Percentiles rank a stretch among this genome's conserved stretches.
Evolutionary conservation across 192 early-diverging fungal species (phyloP).

Genomic region (Ramicandelaber brevisporus): DNA sequence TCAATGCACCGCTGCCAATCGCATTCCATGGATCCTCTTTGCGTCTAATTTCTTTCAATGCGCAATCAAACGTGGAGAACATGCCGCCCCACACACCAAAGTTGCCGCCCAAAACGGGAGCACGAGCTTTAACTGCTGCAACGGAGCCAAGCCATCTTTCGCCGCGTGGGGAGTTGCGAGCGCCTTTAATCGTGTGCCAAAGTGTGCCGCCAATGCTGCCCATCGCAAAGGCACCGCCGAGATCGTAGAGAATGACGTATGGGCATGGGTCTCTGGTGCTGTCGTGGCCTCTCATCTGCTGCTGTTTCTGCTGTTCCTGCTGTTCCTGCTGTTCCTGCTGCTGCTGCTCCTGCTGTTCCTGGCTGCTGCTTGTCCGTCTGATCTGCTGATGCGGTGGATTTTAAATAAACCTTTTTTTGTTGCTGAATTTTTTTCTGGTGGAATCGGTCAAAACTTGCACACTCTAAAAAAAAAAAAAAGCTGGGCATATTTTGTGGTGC

Average conservation of each 20-base stretch:
- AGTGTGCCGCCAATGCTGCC: constrained; percentile 87
- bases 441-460: too few species aligned
- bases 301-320: neutral
- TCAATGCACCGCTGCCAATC: constrained; percentile 78
- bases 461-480: too few species aligned
- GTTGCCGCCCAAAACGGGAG: constrained; percentile 87
- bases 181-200: constrained; percentile 96
- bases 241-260: constrained; percentile 66
- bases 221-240: constrained; percentile 79
- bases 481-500: too few species aligned
- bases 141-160: constrained; percentile 76
- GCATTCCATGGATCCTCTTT: constrained; percentile 99
- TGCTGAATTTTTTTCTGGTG: too few species aligned
- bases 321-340: too few species aligned
- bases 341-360: too few species aligned
- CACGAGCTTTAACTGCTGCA: constrained; percentile 71
- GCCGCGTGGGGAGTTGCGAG: constrained; percentile 88
- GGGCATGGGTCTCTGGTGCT: constrained; percentile 30
- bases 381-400: too few species aligned
- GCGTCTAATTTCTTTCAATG: constrained; percentile 70
- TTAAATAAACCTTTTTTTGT: too few species aligned
- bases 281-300: constrained; percentile 15
- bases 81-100: constrained; percentile 99
- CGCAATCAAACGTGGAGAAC: constrained; percentile 94
- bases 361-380: too few species aligned